Evolutionary conservation across 129 eudicot genomes (phyloP), one percentile per base, ranked within the genome.

Genomic region (Chrysanthemum lavandulifolium): DNA sequence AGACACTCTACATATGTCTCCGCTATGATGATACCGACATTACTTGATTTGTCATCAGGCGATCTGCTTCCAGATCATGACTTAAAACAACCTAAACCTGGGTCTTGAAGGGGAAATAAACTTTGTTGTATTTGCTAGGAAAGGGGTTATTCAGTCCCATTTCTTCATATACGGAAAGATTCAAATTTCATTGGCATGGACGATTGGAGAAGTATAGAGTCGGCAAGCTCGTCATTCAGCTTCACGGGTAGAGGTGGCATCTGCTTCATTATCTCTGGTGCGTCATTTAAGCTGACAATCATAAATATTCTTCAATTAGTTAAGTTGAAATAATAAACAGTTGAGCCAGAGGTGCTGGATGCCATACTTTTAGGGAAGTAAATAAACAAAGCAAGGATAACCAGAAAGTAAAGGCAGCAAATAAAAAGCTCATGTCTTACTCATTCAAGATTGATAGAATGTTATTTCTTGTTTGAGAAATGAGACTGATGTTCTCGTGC

Each of bases 201-300:
- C 48, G 95, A 53, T 36, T 77, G 86, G 2, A 90, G 90, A 66
- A 93, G 96, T 77, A 93, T 83, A 69, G 88, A 76, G 71, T 70
- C 82, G 29, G 86, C 83, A 53, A 93, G 96, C 55, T 93, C 96
- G 64, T 89, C 98, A n/a, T 93, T 87, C 66, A 93, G 86, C 89
- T 89, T 93, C 72, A 89, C 98, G 0, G 97, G 98, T 43, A 93
- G 84, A 1, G 98, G 97, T 55, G 98, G 98, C 98, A 93, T 93
- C 78, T 86, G 92, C 80, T 87, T 90, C 98, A 93, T 87, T 40
- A 86, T 73, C 75, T 90, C 98, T 3, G 96, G 98, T 76, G 79
- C 79, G 63, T 90, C 91, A 8, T 77, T 82, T 67, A 89, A 76
- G 83, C 97, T 93, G 10, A 40, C 10, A 40, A 7, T 40, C 47